phyloP scores from a whole-genome alignment of 768 basidiomycete genomes.

The Pleurotus cornucopiae region DNA sequence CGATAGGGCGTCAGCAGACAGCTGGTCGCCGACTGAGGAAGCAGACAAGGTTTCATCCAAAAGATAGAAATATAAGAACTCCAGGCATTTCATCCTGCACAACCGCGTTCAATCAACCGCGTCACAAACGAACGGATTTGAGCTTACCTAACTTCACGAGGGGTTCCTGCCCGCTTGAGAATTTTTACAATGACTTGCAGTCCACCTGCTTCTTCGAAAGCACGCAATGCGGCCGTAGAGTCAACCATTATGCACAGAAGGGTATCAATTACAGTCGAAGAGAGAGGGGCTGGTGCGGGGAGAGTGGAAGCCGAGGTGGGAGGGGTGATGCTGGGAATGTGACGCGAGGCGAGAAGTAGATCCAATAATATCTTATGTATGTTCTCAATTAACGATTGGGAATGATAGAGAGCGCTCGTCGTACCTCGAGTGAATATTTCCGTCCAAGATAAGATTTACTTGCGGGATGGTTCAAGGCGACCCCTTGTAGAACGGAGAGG shows the following conservation, averaged over 20 bases:
- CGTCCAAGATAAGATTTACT: slow-evolving; percentile 73
- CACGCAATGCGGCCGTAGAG: slow-evolving; percentile 65
- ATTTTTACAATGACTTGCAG: slow-evolving; percentile 83
- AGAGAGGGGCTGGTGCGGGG: slow-evolving; percentile 40
- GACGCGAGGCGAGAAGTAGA: slow-evolving; percentile 66
- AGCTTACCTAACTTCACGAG: slow-evolving; percentile 81
- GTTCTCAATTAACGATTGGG: not conserved
- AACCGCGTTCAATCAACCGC: not conserved
- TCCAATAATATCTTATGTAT: slow-evolving; percentile 60
- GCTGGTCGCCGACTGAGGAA: slow-evolving; percentile 1
- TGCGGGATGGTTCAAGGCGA: slow-evolving; percentile 59
- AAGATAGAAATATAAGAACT: slow-evolving; percentile 93
- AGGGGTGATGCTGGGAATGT: slow-evolving; percentile 31
- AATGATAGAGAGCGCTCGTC: slow-evolving; percentile 12
- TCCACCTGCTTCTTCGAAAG: slow-evolving; percentile 75
- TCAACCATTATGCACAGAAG: slow-evolving; percentile 89
- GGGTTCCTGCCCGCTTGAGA: slow-evolving; percentile 79
- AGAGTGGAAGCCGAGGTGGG: slow-evolving; percentile 13
- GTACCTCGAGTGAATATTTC: slow-evolving; percentile 63
- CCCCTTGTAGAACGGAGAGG: slow-evolving; percentile 73
- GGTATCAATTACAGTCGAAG: slow-evolving; percentile 77
- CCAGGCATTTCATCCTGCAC: slow-evolving; percentile 89
- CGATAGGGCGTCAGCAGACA: not conserved
- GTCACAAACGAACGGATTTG: not conserved
- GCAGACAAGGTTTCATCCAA: slow-evolving; percentile 38